Evolutionary conservation across 2,329 filamentous ascomycete genomes (phyloP), one percentile per base, ranked within the genome.

Genomic region (Penicillium polonicum): DNA sequence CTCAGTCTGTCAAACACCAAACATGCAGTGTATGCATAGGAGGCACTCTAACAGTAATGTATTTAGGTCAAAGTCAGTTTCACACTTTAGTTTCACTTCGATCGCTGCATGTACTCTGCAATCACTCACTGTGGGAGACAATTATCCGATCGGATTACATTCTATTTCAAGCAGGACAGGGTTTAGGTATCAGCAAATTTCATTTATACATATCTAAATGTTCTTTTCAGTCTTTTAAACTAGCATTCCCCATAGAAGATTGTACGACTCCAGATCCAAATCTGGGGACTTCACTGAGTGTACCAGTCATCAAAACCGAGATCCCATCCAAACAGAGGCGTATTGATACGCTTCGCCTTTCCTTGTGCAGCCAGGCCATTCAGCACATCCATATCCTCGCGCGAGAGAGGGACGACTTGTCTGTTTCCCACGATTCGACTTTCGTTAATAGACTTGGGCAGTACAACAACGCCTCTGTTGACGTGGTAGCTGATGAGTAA

Each of bases 311-410:
- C 41, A 9, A 53, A 53, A 8, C 50, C 68, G 10, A 74, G 63
- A 59, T 72, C 70, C 21, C 60, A 71, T 17, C 72, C 72, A 59
- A 61, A 74, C 19, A 71, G 62, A 48, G 72, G 72, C 15, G 70
- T 74, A 52, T 74, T 73, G 46, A 72, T 61, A 52, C 72, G 71
- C 57, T 70, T 65, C 15, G 68, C 66, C 61, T 74, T 73, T 21
- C 72, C 70, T 15, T 65, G 60, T 19, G 65, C 67, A 45, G 71
- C 71, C 29, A 74, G 36, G 3, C 58, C 61, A 54, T 72, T 62
- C 23, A 72, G 56, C 8, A 61, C 51, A 38, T 63, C 62, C 61
- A 72, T 63, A 56, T 70, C 58, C 29, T 57, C 52, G 5, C 13
- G 5, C 3, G 58, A 59, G 5, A 62, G 49, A 48, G 52, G 2